phyloP scores from a whole-genome alignment of 305 asterid species.

The Fraxinus albicans region DNA sequence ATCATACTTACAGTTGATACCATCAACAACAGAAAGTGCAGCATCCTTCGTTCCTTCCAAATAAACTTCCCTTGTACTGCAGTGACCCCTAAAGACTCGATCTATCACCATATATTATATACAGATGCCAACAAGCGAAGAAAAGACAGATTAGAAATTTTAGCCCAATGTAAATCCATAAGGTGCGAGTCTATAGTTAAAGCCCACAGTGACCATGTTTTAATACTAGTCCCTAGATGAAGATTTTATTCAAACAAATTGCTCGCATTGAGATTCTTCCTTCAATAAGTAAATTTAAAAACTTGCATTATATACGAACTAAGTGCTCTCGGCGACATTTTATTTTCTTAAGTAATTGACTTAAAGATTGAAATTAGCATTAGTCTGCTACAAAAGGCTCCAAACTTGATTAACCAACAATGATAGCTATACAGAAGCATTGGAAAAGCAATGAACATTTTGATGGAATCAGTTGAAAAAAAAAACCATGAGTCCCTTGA shows the following conservation, averaged over 20 bases:
- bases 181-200: neutral
- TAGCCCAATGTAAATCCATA: neutral
- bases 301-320: neutral
- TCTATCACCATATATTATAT: constrained; percentile 39
- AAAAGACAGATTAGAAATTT: constrained; percentile 1
- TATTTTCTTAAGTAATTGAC: neutral
- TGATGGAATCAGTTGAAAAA: neutral
- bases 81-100: constrained; percentile 80
- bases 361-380: neutral
- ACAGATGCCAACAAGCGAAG: constrained; percentile 8
- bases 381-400: neutral
- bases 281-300: neutral
- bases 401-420: neutral
- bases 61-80: constrained; percentile 73
- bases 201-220: neutral
- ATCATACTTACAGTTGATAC: constrained; percentile 73
- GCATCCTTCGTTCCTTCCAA: constrained; percentile 74
- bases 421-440: neutral
- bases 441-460: neutral
- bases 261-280: neutral
- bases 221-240: neutral
- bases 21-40: constrained; percentile 80
- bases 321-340: neutral
- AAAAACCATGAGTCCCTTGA: neutral
- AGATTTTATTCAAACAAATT: neutral